phyloP scores from a whole-genome alignment of 2,329 filamentous ascomycete genomes.

The Ophiognomonia clavigignenti-juglandacearum region DNA sequence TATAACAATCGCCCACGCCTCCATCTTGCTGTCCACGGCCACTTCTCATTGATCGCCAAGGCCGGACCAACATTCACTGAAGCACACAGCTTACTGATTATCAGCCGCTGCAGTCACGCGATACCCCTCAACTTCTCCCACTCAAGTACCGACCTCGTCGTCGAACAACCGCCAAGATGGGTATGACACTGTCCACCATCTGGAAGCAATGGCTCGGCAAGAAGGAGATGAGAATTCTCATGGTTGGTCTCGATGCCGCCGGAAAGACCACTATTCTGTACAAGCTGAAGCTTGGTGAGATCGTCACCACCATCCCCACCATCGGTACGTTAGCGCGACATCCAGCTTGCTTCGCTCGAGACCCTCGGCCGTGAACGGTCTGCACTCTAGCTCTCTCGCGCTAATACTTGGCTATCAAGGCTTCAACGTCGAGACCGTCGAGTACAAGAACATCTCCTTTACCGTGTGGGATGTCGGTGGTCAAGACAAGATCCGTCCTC shows the following conservation, averaged over 20 bases:
- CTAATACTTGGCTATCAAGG: slow-evolving; percentile 44
- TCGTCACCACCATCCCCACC: slow-evolving; percentile 98
- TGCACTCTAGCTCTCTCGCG: slow-evolving; percentile 4
- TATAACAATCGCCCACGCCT: neutral
- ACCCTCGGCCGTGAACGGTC: neutral
- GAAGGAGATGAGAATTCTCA: slow-evolving; percentile 99
- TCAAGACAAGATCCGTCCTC: slow-evolving; percentile 99
- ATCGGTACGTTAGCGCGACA: slow-evolving; percentile 68
- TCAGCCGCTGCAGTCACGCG: slow-evolving; percentile 8
- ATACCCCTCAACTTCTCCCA: slow-evolving; percentile 3
- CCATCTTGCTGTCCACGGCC: neutral
- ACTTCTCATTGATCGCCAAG: neutral
- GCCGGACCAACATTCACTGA: neutral
- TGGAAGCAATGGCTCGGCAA: slow-evolving; percentile 79
- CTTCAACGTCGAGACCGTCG: slow-evolving; percentile 99
- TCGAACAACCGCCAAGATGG: slow-evolving; percentile 70
- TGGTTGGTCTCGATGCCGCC: slow-evolving; percentile 98
- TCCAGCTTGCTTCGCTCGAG: too few relatives aligned
- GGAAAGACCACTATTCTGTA: slow-evolving; percentile 99
- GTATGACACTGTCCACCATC: slow-evolving; percentile 67
- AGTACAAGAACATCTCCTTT: slow-evolving; percentile 99
- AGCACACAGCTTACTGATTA: slow-evolving; percentile 8
- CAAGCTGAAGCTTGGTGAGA: slow-evolving; percentile 99
- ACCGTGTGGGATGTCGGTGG: slow-evolving; percentile 99
- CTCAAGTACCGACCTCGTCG: slow-evolving; percentile 13